Conservation (phyloP, 768 basidiomycete genomes). For the Tylopilus rubrobrunneus region DNA sequence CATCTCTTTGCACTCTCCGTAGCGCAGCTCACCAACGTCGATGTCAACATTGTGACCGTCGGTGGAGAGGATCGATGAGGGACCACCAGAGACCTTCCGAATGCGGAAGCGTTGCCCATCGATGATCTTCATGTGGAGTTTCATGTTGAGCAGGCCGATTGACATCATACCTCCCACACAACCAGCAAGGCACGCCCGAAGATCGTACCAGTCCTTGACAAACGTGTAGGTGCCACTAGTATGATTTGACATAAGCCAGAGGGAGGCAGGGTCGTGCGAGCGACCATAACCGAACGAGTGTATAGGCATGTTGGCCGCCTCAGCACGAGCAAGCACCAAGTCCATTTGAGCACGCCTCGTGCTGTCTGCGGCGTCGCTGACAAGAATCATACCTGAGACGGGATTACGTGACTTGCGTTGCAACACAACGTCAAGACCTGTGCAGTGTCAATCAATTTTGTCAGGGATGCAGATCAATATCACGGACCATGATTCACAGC, state of each 20-base stretch:
- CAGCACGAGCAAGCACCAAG: constrained; percentile 91
- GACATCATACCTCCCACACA: constrained; percentile 97
- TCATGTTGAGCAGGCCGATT: constrained; percentile 89
- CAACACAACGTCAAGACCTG: constrained; percentile 88
- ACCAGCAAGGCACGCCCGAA: constrained; percentile 88
- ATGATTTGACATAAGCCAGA: constrained; percentile 99
- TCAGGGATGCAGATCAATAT: not conserved
- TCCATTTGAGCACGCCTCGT: constrained; percentile 97
- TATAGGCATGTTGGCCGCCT: constrained; percentile 95
- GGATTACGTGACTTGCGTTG: constrained; percentile 93
- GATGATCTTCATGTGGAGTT: constrained; percentile 90
- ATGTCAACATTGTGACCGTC: constrained; percentile 95
- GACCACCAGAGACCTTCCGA: constrained; percentile 90
- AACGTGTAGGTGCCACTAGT: constrained; percentile 97
- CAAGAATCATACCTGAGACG: constrained; percentile 85
- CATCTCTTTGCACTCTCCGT: constrained; percentile 98
- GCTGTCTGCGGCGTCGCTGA: constrained; percentile 90
- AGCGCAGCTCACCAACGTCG: constrained; percentile 89
- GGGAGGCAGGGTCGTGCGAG: constrained; percentile 93
- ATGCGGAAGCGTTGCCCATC: constrained; percentile 90
- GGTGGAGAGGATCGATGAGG: constrained; percentile 79
- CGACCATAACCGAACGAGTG: constrained; percentile 97
- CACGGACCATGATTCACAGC: constrained; percentile 89
- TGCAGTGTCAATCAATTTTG: not conserved
- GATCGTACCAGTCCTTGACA: constrained; percentile 96